Conservation (phyloP, 352 stramenopile species). For the Phytophthora pisi region DNA sequence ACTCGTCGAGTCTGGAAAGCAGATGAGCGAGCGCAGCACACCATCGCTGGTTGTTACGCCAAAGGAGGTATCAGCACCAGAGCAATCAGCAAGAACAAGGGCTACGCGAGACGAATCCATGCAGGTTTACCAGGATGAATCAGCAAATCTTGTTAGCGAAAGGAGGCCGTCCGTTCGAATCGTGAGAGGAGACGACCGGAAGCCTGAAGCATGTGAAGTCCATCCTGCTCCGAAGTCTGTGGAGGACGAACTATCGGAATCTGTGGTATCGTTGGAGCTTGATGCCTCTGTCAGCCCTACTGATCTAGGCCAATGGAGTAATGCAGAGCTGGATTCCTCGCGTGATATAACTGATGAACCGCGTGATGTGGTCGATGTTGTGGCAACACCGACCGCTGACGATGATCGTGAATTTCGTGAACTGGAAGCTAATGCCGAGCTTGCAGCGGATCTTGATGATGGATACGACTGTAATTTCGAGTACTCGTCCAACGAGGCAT, state of each 20-base stretch:
- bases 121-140: conserved; percentile 6
- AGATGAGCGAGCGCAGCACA: conserved; percentile 15
- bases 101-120: conserved; percentile 17
- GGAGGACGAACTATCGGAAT: neutral
- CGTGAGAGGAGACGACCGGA: neutral
- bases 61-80: neutral
- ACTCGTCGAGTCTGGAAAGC: conserved; percentile 10
- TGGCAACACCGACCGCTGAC: neutral
- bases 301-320: neutral
- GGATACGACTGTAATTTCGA: conserved; percentile 37
- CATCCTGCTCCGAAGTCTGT: neutral
- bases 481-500: conserved; percentile 40
- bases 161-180: neutral
- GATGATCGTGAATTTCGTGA: neutral
- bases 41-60: neutral
- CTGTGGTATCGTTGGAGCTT: neutral
- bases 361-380: neutral
- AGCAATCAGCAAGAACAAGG: neutral
- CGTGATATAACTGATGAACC: neutral
- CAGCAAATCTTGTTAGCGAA: neutral
- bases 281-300: neutral
- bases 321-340: neutral
- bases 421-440: neutral
- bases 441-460: conserved; percentile 2
- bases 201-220: neutral